A percentile compares a stretch with the other conserved stretches of the same genome.
phyloP scores from a whole-genome alignment of 1,284 basidiomycete genomes.

The Filobasidium uniguttulatum region DNA sequence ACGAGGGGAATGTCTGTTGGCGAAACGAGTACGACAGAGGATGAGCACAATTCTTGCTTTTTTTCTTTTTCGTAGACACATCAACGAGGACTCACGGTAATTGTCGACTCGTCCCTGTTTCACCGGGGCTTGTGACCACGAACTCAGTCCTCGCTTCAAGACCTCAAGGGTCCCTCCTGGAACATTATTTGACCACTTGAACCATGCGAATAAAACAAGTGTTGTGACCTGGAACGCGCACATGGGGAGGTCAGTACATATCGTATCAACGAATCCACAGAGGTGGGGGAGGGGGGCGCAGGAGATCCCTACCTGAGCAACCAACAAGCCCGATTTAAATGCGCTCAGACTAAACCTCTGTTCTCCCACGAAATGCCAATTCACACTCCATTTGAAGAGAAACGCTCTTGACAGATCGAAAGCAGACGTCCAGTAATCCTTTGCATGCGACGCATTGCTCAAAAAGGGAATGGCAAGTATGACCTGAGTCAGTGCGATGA shows the following conservation, averaged over 20 bases:
- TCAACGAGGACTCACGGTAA: conserved; percentile 15
- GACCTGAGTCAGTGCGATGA: conserved; percentile 42
- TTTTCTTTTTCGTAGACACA: not conserved
- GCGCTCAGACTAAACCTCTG: conserved; percentile 52
- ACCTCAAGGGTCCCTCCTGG: conserved; percentile 48
- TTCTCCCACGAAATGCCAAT: conserved; percentile 81
- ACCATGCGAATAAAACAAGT: conserved; percentile 54
- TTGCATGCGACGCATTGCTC: conserved; percentile 23
- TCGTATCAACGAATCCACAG: not conserved
- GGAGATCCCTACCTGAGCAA: conserved; percentile 45
- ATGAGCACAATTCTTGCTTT: not conserved
- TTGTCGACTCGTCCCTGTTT: conserved; percentile 4
- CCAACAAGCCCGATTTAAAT: conserved; percentile 53
- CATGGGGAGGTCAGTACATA: not conserved
- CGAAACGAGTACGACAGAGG: too few species aligned
- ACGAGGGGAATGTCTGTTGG: conserved; percentile 59
- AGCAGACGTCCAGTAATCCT: conserved; percentile 58
- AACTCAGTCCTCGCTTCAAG: conserved; percentile 47
- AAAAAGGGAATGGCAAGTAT: conserved; percentile 57
- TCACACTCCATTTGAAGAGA: conserved; percentile 94
- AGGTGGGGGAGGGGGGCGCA: not conserved
- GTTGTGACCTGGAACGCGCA: conserved; percentile 23
- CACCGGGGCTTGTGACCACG: conserved; percentile 41
- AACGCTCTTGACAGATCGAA: conserved; percentile 85
- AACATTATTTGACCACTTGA: conserved; percentile 55